phyloP scores from a whole-genome alignment of 1,139 yeast genomes.

The Hyphopichia buzzinii region DNA sequence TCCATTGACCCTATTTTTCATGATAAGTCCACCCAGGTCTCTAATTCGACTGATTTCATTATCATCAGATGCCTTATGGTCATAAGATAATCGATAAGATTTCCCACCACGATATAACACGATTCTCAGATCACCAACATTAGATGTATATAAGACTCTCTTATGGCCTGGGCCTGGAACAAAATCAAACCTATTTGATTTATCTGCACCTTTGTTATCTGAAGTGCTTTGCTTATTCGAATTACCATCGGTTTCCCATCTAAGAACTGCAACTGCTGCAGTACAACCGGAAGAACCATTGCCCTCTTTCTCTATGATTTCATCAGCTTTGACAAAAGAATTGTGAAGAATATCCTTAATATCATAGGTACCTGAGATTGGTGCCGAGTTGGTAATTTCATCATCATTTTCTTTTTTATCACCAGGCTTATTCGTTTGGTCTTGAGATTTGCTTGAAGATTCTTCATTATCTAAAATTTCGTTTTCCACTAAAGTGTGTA shows the following conservation, averaged over 20 bases:
- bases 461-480: slow-evolving; percentile 33
- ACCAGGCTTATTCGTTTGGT: slow-evolving; percentile 10
- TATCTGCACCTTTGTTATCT: slow-evolving; percentile 6
- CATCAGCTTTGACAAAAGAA: slow-evolving; percentile 73
- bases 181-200: slow-evolving; percentile 37
- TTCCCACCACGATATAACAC: slow-evolving; percentile 71
- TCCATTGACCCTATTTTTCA: slow-evolving; percentile 93
- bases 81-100: slow-evolving; percentile 82
- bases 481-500: slow-evolving; percentile 65
- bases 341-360: slow-evolving; percentile 57
- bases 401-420: not conserved
- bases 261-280: slow-evolving; percentile 87
- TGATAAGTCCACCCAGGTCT: slow-evolving; percentile 78
- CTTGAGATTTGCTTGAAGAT: slow-evolving; percentile 2
- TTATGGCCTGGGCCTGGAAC: slow-evolving; percentile 48
- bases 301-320: slow-evolving; percentile 56
- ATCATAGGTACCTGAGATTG: slow-evolving; percentile 23
- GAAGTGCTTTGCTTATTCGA: slow-evolving; percentile 6
- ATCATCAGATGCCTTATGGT: slow-evolving; percentile 87
- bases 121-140: slow-evolving; percentile 91
- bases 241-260: slow-evolving; percentile 66
- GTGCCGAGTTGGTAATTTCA: slow-evolving; percentile 7
- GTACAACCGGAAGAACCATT: slow-evolving; percentile 84
- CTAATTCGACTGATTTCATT: slow-evolving; percentile 75
- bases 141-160: slow-evolving; percentile 85